These are phyloP conservation scores for Mycosarcoma mackinlayi DNA, from an alignment of 1,284 basidiomycete genomes.

Conservation along the genomic window DNA sequence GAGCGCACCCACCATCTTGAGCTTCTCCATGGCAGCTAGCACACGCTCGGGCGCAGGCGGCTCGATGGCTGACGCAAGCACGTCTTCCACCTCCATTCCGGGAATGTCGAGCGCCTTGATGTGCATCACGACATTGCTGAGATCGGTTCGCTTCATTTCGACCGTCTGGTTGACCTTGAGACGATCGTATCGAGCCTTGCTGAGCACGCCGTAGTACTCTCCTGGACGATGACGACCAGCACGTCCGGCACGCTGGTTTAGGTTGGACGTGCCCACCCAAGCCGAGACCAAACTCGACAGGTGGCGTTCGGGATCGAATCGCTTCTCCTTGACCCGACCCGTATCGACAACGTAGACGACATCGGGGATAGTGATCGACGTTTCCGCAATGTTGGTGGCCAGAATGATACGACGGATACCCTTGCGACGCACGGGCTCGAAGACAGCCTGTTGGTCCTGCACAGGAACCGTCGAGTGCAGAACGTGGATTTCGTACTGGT, in stretches of 20 bases:
- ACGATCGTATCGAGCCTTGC: conserved; percentile 75
- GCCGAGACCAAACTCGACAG: conserved; percentile 87
- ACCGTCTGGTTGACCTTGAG: conserved; percentile 88
- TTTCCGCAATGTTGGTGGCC: conserved; percentile 96
- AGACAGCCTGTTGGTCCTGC: conserved; percentile 88
- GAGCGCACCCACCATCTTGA: conserved; percentile 88
- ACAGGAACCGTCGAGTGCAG: conserved; percentile 91
- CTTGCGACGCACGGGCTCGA: conserved; percentile 70
- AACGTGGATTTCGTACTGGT: conserved; percentile 81
- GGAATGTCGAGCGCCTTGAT: conserved; percentile 96
- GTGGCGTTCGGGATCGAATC: conserved; percentile 89
- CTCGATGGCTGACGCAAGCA: conserved; percentile 86
- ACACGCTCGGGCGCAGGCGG: conserved; percentile 86
- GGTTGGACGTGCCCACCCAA: conserved; percentile 91
- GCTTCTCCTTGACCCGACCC: conserved; percentile 88
- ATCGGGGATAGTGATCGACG: conserved; percentile 86
- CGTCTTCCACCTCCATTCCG: conserved; percentile 85
- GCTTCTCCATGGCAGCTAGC: conserved; percentile 80
- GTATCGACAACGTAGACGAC: conserved; percentile 95
- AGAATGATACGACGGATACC: conserved; percentile 84
- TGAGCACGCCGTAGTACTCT: conserved; percentile 88
- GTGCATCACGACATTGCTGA: conserved; percentile 75
- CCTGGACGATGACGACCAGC: conserved; percentile 91
- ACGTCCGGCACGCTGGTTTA: conserved; percentile 92
- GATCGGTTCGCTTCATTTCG: conserved; percentile 84